Base-by-base conservation (phyloP, 768 basidiomycete species). In the Sarcomyxa edulis region DNA sequence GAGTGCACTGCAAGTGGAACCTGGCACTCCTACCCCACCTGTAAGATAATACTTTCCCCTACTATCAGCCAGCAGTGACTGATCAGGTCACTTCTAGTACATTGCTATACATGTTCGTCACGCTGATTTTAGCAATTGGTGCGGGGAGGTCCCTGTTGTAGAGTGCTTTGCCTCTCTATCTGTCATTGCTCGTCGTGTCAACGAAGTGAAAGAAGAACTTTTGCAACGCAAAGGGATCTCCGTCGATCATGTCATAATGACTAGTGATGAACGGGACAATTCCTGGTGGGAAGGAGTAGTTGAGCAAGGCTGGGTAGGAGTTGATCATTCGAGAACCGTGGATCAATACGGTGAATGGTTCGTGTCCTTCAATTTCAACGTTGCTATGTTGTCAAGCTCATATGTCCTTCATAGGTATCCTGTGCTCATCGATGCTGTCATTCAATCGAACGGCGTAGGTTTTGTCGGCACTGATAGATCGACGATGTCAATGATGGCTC, bases 401-500 rank as follows among this genome's bases (percentile, higher is more conserved):
- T 16, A 25, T 40, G 21, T 41, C 34, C 37, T 35, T 32, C 14
- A 15, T 47, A 83, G 83, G 81, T 81, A 84, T 55, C 80, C 83
- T 9, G 60, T 82, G n/a, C 58, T 88, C 35, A 69, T 87, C 35
- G 84, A 87, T 50, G 81, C 82, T 3, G 77, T 74, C 7, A 73
- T 85, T 40, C 86, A 88, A 49, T 81, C 81, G 0, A 61, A 60
- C 26, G 84, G 77, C 15, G 53, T 65, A 8, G 86, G 83, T 2
- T 81, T 88, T 49, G 74, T 89, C 10, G 86, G 84, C 7, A 86
- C 83, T 2, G 72, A 81, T 46, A 50, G 65, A 28, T 85, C 83
- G 23, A 87, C 85, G 4, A 84, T 85, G 75, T 78, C 80, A 2
- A 61, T 75, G 31, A 46, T 88, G 21, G 81, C 84, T 5, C 67